phyloP scores from a whole-genome alignment of 2,329 filamentous ascomycete species.

The Sporothrix sp. region DNA sequence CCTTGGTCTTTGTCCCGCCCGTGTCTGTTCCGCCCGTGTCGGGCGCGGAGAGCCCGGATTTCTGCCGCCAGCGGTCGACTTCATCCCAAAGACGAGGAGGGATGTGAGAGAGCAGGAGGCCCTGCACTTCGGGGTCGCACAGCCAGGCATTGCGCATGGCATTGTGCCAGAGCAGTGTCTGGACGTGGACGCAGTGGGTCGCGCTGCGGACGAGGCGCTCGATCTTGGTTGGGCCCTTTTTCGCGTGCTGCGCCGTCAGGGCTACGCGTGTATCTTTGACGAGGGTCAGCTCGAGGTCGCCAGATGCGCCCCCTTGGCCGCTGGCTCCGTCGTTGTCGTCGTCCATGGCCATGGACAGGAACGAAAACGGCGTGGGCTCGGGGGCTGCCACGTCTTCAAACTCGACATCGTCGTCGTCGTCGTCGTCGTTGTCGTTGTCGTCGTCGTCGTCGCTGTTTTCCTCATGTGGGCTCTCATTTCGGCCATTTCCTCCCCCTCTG shows the following conservation, averaged over 20 bases:
- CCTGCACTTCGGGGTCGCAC: conserved; percentile 66
- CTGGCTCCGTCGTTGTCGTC: conserved; percentile 18
- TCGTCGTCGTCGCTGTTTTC: conserved; percentile 19
- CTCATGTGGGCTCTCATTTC: background rate
- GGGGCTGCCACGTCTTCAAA: conserved; percentile 48
- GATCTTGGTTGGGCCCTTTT: conserved; percentile 77
- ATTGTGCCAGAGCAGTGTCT: conserved; percentile 83
- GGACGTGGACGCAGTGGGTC: conserved; percentile 83
- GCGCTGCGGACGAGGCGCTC: conserved; percentile 68
- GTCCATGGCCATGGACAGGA: conserved; percentile 18
- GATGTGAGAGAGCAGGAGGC: conserved; percentile 64
- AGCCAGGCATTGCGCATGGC: conserved; percentile 75
- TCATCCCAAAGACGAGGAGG: conserved; percentile 59
- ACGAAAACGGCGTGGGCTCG: conserved; percentile 22
- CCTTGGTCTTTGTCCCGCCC: background rate
- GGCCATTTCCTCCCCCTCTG: conserved; percentile 25
- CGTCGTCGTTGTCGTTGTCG: conserved; percentile 20
- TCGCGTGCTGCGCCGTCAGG: conserved; percentile 45
- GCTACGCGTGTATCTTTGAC: conserved; percentile 49
- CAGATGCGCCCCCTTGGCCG: conserved; percentile 39
- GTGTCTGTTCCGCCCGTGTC: conserved; percentile 1
- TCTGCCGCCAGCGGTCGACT: conserved; percentile 60
- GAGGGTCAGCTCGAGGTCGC: conserved; percentile 67
- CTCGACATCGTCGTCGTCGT: conserved; percentile 48
- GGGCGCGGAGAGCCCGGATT: conserved; percentile 48